Evolutionary conservation across 257 asterid species (phyloP), one percentile per base, ranked within the genome.

Genomic region (Solanum piurae): DNA sequence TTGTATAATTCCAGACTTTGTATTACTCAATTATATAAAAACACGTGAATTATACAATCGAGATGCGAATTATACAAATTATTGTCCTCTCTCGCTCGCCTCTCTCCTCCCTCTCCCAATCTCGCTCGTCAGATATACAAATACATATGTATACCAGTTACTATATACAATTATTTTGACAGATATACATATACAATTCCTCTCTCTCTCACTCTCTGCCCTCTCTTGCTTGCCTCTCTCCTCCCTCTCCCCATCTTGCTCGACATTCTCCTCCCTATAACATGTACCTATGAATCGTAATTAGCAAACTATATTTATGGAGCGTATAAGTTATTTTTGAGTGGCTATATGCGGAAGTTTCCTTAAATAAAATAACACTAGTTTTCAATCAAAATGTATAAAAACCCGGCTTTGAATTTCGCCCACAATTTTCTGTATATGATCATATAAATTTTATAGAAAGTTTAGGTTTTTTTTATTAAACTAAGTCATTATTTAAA

Each of bases 31-130:
- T 16, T 52, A 52, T 52, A 52, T 20, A 46, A 46, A 46, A 0
- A 2, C 0, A 6, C 7, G 3, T 0, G 0, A 46, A 46, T 46
- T 42, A 42, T 42, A 10, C 0, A 44, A 44, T 4, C 1, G 8
- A 49, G 58, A 49, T 49, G 60, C 3, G 1, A 14, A 49, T 49
- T 49, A 49, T 14, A 49, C 60, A 49, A 5, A 5, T 49, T 49
- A 7, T 49, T 49, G 21, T 49, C 60, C 6, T 49, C 6, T 49
- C 60, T 49, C 8, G 60, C 3, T 49, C 60, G 8, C 8, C 60
- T 2, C 60, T 49, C 8, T 14, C 60, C 60, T 49, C 60, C 60
- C 60, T 49, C 21, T 49, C 8, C 60, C 21, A 14, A 49, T 52
- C 60, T 52, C 23, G 23, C 60, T 52, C 60, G 9, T 1, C 23